phyloP scores from a whole-genome alignment of 1,284 basidiomycete species.

The Rhodotorula glutinis region DNA sequence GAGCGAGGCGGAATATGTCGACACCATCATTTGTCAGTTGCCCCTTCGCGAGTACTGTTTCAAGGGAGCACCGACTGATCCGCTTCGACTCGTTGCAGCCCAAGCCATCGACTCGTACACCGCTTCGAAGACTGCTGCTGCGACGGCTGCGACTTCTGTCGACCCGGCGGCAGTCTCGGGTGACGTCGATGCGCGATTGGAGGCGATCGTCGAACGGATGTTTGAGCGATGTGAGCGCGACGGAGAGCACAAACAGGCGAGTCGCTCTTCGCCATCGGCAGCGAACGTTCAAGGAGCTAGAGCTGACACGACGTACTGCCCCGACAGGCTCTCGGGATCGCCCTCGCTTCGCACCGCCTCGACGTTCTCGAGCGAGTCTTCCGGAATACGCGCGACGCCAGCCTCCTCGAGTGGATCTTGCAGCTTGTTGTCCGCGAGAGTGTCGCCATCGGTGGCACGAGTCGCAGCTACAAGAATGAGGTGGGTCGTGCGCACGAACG shows the following conservation, averaged over 20 bases:
- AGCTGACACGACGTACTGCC: too few relatives aligned
- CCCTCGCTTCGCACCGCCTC: slow-evolving; percentile 79
- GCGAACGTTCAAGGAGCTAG: too few relatives aligned
- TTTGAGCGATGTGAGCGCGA: slow-evolving; percentile 77
- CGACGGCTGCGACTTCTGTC: slow-evolving; percentile 52
- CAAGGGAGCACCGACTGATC: too few relatives aligned
- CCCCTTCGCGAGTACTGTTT: too few relatives aligned
- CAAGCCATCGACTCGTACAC: slow-evolving; percentile 93
- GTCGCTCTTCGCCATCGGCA: too few relatives aligned
- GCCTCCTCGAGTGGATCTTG: slow-evolving; percentile 81
- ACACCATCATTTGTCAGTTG: slow-evolving; percentile 81
- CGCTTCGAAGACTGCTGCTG: slow-evolving; percentile 52
- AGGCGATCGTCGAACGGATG: slow-evolving; percentile 80
- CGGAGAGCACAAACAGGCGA: slow-evolving; percentile 80
- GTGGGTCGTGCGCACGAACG: slow-evolving; percentile 50
- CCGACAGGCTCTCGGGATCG: slow-evolving; percentile 83
- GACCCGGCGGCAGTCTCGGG: slow-evolving; percentile 53
- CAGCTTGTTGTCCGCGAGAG: slow-evolving; percentile 51
- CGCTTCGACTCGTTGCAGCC: slow-evolving; percentile 54
- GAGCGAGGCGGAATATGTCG: slow-evolving; percentile 79
- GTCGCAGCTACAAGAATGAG: slow-evolving; percentile 67
- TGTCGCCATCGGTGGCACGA: slow-evolving; percentile 22
- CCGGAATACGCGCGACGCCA: slow-evolving; percentile 61
- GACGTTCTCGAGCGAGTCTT: slow-evolving; percentile 68
- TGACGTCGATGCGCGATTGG: slow-evolving; percentile 54